These are phyloP conservation scores for Hamamelis virginiana DNA, from an alignment of 164 flowering plant species.

Conservation along the genomic window DNA sequence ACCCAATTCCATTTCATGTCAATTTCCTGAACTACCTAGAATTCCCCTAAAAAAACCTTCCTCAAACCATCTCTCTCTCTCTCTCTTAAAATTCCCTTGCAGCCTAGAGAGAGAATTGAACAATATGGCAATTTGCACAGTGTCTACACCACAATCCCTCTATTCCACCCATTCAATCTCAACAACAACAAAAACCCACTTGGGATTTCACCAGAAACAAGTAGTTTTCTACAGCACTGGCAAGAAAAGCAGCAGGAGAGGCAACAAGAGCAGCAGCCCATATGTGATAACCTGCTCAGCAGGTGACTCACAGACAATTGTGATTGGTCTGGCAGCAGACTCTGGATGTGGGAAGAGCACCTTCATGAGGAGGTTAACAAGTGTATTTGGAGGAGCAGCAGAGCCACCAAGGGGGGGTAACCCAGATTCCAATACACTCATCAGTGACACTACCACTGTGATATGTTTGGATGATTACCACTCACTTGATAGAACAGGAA, in stretches of 20 bases:
- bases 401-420: constrained; percentile 96
- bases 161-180: constrained; percentile 50
- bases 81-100: constrained; percentile 2
- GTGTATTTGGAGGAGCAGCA: constrained; percentile 96
- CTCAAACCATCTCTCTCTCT: too few species aligned
- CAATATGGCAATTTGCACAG: constrained; percentile 64
- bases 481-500: constrained; percentile 86
- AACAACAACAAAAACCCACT: constrained; percentile 44
- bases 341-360: constrained; percentile 98
- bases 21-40: background rate
- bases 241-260: constrained; percentile 24
- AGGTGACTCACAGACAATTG: constrained; percentile 55
- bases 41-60: too few species aligned
- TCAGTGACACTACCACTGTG: constrained; percentile 92
- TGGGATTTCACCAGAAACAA: constrained; percentile 50
- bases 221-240: constrained; percentile 42
- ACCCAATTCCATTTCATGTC: constrained; percentile 15
- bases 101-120: background rate
- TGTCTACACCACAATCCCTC: constrained; percentile 60
- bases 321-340: constrained; percentile 95
- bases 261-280: constrained; percentile 6
- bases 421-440: constrained; percentile 94
- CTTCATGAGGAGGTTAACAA: constrained; percentile 94
- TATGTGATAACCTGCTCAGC: constrained; percentile 58
- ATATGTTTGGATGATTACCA: constrained; percentile 97